Percentiles rank a stretch among this genome's conserved stretches.
phyloP scores from a whole-genome alignment of 495 filamentous ascomycete genomes.

The Bombardia bombarda region DNA sequence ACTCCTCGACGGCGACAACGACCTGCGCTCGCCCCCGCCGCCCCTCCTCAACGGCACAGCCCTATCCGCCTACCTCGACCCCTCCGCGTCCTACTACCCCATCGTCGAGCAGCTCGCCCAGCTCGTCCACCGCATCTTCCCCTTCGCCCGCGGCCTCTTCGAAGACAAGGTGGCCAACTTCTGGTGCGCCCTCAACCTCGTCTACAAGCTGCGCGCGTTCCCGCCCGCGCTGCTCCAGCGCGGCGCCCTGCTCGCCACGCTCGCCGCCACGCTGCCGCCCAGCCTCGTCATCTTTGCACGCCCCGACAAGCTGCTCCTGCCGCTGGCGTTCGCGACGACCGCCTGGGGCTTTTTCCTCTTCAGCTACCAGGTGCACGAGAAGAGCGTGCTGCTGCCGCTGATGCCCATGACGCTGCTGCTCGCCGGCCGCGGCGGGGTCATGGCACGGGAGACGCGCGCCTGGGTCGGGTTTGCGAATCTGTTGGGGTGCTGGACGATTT shows the following conservation, averaged over 20 bases:
- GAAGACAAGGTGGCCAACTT: conserved; percentile 98
- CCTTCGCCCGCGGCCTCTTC: conserved; percentile 87
- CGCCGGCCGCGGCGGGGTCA: conserved; percentile 62
- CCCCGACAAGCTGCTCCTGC: conserved; percentile 67
- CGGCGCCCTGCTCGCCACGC: conserved; percentile 66
- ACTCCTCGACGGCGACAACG: no score
- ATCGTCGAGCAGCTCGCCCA: conserved; percentile 69
- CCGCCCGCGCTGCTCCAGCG: conserved; percentile 61
- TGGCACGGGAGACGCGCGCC: conserved; percentile 64
- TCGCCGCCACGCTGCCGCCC: conserved; percentile 67
- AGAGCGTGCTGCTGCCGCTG: conserved; percentile 84
- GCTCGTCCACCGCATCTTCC: conserved; percentile 82
- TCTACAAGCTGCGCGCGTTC: conserved; percentile 74
- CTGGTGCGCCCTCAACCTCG: conserved; percentile 86
- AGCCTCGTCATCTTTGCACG: conserved; percentile 71
- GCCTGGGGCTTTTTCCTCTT: conserved; percentile 97
- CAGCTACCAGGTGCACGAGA: conserved; percentile 97
- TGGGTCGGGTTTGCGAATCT: conserved; percentile 94
- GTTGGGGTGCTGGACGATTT: conserved; percentile 89
- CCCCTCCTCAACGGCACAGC: conserved; percentile 49
- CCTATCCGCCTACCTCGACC: conserved; percentile 51
- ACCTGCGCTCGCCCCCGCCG: conserved; percentile 42
- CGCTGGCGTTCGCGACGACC: conserved; percentile 67
- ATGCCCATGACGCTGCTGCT: conserved; percentile 87
- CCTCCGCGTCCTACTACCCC: conserved; percentile 59